Evolutionary conservation across 257 asterid genomes (phyloP).

Genomic region (Coffea eugenioides): DNA sequence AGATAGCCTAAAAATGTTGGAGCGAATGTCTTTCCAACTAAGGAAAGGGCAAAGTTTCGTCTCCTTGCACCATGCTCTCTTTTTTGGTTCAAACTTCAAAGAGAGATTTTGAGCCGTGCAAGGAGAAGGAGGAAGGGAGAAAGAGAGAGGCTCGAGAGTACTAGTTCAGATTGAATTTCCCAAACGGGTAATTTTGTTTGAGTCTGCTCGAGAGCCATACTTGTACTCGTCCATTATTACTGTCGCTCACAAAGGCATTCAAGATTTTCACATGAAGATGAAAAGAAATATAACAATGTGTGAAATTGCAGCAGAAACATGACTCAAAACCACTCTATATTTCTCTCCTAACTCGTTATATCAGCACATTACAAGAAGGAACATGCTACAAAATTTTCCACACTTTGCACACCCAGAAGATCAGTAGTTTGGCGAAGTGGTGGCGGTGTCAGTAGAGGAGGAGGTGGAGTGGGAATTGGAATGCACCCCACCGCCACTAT

Average conservation of each 20-base stretch:
- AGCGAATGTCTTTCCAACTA: neutral
- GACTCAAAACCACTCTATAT: conserved; percentile 19
- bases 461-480: conserved; percentile 20
- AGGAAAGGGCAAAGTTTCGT: neutral
- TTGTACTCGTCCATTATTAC: conserved; percentile 5
- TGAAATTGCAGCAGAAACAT: neutral
- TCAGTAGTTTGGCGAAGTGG: conserved; percentile 25
- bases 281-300: neutral
- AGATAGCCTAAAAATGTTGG: neutral
- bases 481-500: conserved; percentile 19
- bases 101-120: too few relatives aligned
- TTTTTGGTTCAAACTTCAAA: too few relatives aligned
- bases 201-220: neutral
- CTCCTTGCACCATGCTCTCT: too few relatives aligned
- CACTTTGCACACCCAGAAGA: conserved; percentile 5
- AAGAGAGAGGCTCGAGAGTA: too few relatives aligned
- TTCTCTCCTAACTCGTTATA: conserved; percentile 1
- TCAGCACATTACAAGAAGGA: conserved; percentile 9
- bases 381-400: conserved; percentile 25
- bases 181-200: neutral
- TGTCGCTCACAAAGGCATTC: conserved; percentile 11
- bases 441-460: conserved; percentile 27
- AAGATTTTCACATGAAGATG: conserved; percentile 8
- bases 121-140: too few relatives aligned
- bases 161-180: neutral